Evolutionary conservation across 2,329 filamentous ascomycete species (phyloP).

Genomic region (Fusarium palustre): DNA sequence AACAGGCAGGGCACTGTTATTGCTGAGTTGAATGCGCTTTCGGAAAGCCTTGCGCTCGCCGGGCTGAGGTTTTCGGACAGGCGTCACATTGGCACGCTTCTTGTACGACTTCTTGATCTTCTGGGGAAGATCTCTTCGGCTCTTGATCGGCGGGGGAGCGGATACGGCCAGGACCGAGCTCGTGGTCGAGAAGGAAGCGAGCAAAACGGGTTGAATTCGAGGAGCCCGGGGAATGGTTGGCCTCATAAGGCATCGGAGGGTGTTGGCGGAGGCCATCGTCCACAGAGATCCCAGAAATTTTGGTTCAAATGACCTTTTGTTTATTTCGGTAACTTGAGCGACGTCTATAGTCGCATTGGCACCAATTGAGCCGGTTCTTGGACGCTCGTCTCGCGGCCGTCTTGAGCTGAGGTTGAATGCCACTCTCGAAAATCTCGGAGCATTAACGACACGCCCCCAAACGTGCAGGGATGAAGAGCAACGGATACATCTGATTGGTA

Average conservation of each 20-base stretch:
- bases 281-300: conserved; percentile 1
- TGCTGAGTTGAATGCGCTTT: conserved; percentile 91
- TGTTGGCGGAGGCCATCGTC: conserved; percentile 56
- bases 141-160: conserved; percentile 49
- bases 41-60: conserved; percentile 90
- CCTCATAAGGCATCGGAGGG: conserved; percentile 58
- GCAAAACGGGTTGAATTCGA: conserved; percentile 50
- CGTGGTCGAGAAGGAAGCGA: conserved; percentile 58
- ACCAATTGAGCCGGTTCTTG: conserved; percentile 47
- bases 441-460: conserved; percentile 44
- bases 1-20: conserved; percentile 90
- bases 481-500: conserved; percentile 35
- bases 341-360: conserved; percentile 45
- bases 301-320: conserved; percentile 5
- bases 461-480: conserved; percentile 14
- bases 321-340: conserved; percentile 5
- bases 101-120: conserved; percentile 65
- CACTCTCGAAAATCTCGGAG: conserved; percentile 48
- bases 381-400: conserved; percentile 42
- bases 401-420: conserved; percentile 44
- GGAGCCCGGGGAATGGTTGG: conserved; percentile 51
- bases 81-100: conserved; percentile 58
- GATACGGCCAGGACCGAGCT: conserved; percentile 47
- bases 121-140: conserved; percentile 51
- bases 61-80: conserved; percentile 69